Conservation (phyloP, 345 rosid species). For the Populus pruinosa region DNA sequence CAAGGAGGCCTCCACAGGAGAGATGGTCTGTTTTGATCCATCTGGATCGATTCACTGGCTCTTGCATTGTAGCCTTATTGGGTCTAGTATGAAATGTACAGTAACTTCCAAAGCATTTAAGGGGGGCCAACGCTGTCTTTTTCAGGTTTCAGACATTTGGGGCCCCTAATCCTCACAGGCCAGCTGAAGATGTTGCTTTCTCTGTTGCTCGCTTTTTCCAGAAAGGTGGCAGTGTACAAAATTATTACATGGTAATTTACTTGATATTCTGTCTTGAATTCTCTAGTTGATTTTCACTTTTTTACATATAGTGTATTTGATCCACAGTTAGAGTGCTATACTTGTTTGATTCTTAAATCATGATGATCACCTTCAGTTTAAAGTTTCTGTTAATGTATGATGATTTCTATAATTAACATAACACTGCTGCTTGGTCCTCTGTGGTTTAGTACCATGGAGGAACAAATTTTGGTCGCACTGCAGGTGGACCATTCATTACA, state of each 20-base stretch:
- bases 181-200: slow-evolving; percentile 81
- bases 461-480: slow-evolving; percentile 91
- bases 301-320: background rate
- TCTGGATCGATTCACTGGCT: no score
- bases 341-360: background rate
- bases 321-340: background rate
- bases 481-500: slow-evolving; percentile 94
- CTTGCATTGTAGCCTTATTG: no score
- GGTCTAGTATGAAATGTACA: no score
- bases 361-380: background rate
- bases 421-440: slow-evolving; percentile 2
- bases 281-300: background rate
- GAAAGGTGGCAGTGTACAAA: slow-evolving; percentile 84
- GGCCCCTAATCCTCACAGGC: slow-evolving; percentile 84
- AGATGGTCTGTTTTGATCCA: no score
- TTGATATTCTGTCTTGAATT: slow-evolving; percentile 6
- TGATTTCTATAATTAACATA: background rate
- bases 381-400: background rate
- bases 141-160: slow-evolving; percentile 92
- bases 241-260: slow-evolving; percentile 80
- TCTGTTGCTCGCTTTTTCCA: slow-evolving; percentile 89
- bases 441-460: slow-evolving; percentile 85
- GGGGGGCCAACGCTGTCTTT: background rate
- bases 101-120: no score
- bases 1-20: no score